A percentile compares a stretch with the other conserved stretches of the same genome.
Conservation (phyloP, 306 rosid genomes). For the Vicia sativa region DNA sequence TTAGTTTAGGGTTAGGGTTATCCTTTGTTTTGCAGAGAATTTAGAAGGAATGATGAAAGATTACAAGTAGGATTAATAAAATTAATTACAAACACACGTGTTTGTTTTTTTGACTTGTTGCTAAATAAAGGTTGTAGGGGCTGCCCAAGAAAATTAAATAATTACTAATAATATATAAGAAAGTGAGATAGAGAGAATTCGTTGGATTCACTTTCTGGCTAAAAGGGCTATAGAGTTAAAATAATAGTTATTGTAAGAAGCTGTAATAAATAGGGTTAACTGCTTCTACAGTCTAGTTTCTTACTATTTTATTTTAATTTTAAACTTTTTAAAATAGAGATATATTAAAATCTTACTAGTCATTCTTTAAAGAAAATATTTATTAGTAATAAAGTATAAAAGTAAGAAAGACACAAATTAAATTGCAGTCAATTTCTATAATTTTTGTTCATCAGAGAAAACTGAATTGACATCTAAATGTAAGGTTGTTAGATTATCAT, state of each 20-base stretch:
- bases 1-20: not conserved
- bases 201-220: not conserved
- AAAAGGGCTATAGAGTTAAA: slow-evolving; percentile 1
- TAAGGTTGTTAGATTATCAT: too few relatives aligned
- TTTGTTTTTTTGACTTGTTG: slow-evolving; percentile 6
- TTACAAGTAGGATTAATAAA: not conserved
- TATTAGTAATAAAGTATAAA: too few relatives aligned
- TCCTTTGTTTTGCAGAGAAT: not conserved
- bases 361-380: too few relatives aligned
- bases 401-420: too few relatives aligned
- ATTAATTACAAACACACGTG: slow-evolving; percentile 1
- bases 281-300: slow-evolving; percentile 8
- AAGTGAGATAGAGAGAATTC: not conserved
- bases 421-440: too few relatives aligned
- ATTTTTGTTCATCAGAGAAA: too few relatives aligned
- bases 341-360: too few relatives aligned
- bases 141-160: not conserved
- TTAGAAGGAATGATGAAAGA: not conserved
- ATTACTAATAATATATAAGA: not conserved
- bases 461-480: too few relatives aligned
- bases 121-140: not conserved
- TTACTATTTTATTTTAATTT: not conserved
- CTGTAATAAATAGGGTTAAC: slow-evolving; percentile 1
- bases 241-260: not conserved
- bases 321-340: too few relatives aligned